phyloP scores from a whole-genome alignment of 2,329 filamentous ascomycete genomes.

The Diaporthe aspalathi region DNA sequence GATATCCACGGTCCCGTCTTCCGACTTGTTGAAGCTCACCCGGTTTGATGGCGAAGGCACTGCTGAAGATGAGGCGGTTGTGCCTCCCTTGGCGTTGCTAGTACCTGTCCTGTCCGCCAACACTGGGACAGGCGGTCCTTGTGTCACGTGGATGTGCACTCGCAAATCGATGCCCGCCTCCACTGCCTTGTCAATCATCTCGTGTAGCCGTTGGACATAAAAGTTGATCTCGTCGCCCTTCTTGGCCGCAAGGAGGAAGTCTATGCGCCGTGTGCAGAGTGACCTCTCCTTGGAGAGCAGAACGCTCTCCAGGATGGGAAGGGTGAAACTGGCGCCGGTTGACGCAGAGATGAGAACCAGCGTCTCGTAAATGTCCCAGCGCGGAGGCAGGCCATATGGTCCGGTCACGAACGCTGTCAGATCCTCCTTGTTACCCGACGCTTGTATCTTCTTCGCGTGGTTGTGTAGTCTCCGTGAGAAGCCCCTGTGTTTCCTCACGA shows the following conservation, averaged over 20 bases:
- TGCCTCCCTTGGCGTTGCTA: constrained; percentile 47
- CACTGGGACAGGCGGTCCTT: constrained; percentile 39
- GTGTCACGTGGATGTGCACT: constrained; percentile 67
- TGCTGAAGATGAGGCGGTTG: neutral
- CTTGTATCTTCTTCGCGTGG: constrained; percentile 54
- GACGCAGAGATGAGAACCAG: constrained; percentile 70
- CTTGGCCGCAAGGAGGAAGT: constrained; percentile 64
- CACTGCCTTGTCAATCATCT: constrained; percentile 56
- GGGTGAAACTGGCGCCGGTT: constrained; percentile 71
- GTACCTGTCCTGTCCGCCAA: constrained; percentile 43
- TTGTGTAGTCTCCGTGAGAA: constrained; percentile 67
- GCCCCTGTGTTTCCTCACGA: constrained; percentile 65
- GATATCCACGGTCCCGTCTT: constrained; percentile 41
- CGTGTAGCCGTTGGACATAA: constrained; percentile 62
- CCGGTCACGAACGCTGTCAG: constrained; percentile 64
- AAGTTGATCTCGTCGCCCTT: constrained; percentile 66
- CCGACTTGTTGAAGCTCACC: constrained; percentile 37
- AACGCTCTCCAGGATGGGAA: constrained; percentile 69
- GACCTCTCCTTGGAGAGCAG: constrained; percentile 51
- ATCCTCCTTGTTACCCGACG: constrained; percentile 45
- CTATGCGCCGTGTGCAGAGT: constrained; percentile 63
- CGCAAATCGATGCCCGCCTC: constrained; percentile 60
- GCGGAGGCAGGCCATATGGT: constrained; percentile 66
- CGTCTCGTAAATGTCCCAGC: constrained; percentile 69
- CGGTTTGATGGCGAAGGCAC: constrained; percentile 1